Percentiles rank a stretch among this genome's conserved stretches.
phyloP scores from a whole-genome alignment of 441 rosid genomes.

The Pelargonium fulgidum region DNA sequence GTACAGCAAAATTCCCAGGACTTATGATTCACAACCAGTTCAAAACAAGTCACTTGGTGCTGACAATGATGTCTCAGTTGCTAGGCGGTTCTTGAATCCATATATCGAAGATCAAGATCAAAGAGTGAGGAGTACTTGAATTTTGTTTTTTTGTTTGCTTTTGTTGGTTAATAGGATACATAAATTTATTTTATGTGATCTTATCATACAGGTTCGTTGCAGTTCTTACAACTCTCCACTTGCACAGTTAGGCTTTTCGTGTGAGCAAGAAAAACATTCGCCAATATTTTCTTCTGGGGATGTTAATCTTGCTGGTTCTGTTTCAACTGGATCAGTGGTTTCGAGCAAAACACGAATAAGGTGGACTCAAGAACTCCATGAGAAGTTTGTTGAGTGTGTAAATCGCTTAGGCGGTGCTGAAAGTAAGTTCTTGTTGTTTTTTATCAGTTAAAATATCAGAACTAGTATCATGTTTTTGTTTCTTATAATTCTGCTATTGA shows the following conservation, averaged over 20 bases:
- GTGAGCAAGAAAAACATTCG: conserved; percentile 31
- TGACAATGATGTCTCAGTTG: conserved; percentile 18
- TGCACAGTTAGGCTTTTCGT: conserved; percentile 20
- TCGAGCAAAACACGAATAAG: conserved; percentile 64
- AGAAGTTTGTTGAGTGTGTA: conserved; percentile 74
- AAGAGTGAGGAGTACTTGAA: conserved; percentile 31
- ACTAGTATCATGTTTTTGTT: neutral
- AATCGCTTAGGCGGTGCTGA: conserved; percentile 80
- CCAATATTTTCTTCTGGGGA: conserved; percentile 28
- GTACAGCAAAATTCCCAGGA: neutral
- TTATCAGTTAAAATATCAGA: neutral
- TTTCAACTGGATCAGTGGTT: conserved; percentile 19
- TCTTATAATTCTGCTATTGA: conserved; percentile 6
- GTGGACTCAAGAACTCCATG: conserved; percentile 93
- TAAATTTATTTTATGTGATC: neutral
- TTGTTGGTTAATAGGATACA: neutral
- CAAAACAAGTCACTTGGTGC: conserved; percentile 7
- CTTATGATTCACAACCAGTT: neutral
- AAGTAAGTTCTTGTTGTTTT: conserved; percentile 40
- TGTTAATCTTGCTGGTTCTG: conserved; percentile 19
- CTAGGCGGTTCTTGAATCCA: conserved; percentile 33
- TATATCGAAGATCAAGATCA: conserved; percentile 41
- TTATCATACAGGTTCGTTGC: conserved; percentile 30
- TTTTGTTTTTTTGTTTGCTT: neutral
- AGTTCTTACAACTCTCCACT: conserved; percentile 26